Evolutionary conservation across 2,329 filamentous ascomycete genomes (phyloP).

Genomic region (Penicillium janthinellum): DNA sequence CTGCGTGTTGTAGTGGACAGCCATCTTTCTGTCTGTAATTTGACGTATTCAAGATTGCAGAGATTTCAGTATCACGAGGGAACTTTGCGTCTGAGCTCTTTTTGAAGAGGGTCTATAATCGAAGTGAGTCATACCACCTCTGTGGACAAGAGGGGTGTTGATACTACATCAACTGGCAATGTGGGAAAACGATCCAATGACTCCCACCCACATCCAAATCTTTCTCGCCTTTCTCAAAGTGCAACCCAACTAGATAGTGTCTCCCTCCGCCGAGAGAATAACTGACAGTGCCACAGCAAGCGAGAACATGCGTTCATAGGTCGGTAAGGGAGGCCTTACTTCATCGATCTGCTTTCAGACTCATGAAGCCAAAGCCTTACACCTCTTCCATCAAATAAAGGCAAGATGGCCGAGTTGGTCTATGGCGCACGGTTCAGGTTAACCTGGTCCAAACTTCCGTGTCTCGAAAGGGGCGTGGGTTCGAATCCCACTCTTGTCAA

Average conservation of each 20-base stretch:
- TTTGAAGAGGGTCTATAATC: background rate
- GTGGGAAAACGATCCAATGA: too few relatives aligned
- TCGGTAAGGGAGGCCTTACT: too few relatives aligned
- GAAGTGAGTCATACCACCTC: background rate
- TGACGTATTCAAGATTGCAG: too few relatives aligned
- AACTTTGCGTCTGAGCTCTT: background rate
- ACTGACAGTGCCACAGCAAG: too few relatives aligned
- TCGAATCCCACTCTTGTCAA: slow-evolving; percentile 29
- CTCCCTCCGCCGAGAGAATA: too few relatives aligned
- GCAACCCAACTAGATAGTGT: too few relatives aligned
- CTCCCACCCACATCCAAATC: too few relatives aligned
- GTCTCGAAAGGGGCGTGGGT: slow-evolving; percentile 27
- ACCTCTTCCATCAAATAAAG: background rate
- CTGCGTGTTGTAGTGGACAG: slow-evolving; percentile 15
- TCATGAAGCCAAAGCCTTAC: background rate
- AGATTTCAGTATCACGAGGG: background rate
- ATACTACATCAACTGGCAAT: background rate
- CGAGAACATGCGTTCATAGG: too few relatives aligned
- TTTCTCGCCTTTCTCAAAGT: background rate
- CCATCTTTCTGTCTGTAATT: slow-evolving; percentile 17
- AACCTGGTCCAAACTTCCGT: slow-evolving; percentile 26
- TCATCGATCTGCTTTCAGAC: too few relatives aligned
- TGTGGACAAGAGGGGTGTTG: background rate
- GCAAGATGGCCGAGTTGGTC: slow-evolving; percentile 39
- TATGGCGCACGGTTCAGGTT: slow-evolving; percentile 31